A percentile compares a stretch with the other conserved stretches of the same genome.
Conservation (phyloP, 1,139 yeast genomes). For the Hemisphaericaspora xylofermentans region DNA sequence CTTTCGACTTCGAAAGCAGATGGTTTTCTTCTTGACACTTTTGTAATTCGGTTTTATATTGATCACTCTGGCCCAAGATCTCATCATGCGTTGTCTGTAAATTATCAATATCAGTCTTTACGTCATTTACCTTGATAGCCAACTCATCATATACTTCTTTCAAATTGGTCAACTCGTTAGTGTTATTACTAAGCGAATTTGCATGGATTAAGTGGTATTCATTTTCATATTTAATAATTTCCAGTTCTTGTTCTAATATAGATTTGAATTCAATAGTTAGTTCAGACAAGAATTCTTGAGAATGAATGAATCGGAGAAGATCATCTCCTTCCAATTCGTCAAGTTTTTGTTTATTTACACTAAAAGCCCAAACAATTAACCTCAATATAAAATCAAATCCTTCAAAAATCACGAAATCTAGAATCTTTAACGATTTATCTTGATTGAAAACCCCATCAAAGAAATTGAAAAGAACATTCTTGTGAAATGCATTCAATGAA, state of each 20-base stretch:
- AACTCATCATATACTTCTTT: conserved; percentile 41
- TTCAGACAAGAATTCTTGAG: conserved; percentile 22
- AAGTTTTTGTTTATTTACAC: conserved; percentile 20
- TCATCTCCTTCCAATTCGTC: conserved; percentile 28
- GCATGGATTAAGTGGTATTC: conserved; percentile 44
- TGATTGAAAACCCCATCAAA: conserved; percentile 20
- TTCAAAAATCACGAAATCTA: conserved; percentile 42
- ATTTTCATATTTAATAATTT: conserved; percentile 43
- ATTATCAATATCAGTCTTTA: conserved; percentile 31
- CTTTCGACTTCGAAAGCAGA: conserved; percentile 18
- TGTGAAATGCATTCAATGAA: conserved; percentile 26
- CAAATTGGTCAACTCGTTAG: conserved; percentile 40
- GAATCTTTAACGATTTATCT: conserved; percentile 17
- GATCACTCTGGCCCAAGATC: conserved; percentile 36
- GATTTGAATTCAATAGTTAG: conserved; percentile 15
- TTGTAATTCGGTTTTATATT: conserved; percentile 26
- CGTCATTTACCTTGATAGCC: conserved; percentile 25
- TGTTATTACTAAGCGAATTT: conserved; percentile 39
- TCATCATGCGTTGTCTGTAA: conserved; percentile 40
- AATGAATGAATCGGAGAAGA: conserved; percentile 25
- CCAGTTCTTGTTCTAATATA: conserved; percentile 26
- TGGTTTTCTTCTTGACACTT: conserved; percentile 27
- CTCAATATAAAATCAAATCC: conserved; percentile 40
- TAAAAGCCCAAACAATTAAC: conserved; percentile 27
- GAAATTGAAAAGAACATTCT: conserved; percentile 24